Evolutionary conservation across 2,329 filamentous ascomycete genomes (phyloP).

Genomic region (Fusarium robinianum): DNA sequence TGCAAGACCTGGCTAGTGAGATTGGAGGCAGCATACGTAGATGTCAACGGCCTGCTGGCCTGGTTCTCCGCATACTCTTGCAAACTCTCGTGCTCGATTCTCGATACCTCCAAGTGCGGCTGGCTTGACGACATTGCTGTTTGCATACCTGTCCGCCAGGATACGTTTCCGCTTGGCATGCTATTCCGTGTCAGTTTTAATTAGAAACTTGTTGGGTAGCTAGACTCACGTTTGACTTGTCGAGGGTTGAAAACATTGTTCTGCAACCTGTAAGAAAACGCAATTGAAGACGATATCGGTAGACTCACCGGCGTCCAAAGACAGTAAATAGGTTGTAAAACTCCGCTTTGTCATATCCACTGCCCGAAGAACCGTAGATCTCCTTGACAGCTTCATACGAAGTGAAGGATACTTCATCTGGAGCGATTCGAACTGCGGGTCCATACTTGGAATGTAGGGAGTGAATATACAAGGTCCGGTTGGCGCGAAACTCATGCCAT

Average conservation of each 20-base stretch:
- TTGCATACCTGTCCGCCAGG: conserved; percentile 68
- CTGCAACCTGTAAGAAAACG: conserved; percentile 34
- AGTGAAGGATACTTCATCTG: conserved; percentile 61
- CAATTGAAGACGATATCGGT: rapidly evolving
- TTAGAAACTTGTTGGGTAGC: rapidly evolving
- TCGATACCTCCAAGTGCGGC: conserved; percentile 60
- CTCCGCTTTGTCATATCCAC: conserved; percentile 65
- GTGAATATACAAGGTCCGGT: conserved; percentile 58
- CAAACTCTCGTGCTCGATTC: conserved; percentile 57
- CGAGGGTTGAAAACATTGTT: conserved; percentile 62
- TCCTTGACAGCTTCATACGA: conserved; percentile 60
- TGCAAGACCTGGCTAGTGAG: too few relatives aligned
- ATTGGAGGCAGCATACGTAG: conserved; percentile 52
- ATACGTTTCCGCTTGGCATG: conserved; percentile 65
- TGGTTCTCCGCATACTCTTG: conserved; percentile 53
- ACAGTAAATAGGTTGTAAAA: conserved; percentile 64
- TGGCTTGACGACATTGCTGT: conserved; percentile 64
- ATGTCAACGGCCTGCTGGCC: conserved; percentile 57
- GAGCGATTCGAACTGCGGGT: conserved; percentile 58
- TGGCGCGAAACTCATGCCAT: conserved; percentile 57
- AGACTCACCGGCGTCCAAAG: conserved; percentile 55
- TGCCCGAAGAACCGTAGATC: conserved; percentile 63
- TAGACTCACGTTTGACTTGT: conserved; percentile 52
- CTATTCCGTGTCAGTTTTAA: conserved; percentile 40
- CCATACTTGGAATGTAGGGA: conserved; percentile 57